A percentile compares a stretch with the other conserved stretches of the same genome.
These are phyloP conservation scores for Jacaranda copaia DNA, from an alignment of 257 asterid genomes.

Conservation along the genomic window DNA sequence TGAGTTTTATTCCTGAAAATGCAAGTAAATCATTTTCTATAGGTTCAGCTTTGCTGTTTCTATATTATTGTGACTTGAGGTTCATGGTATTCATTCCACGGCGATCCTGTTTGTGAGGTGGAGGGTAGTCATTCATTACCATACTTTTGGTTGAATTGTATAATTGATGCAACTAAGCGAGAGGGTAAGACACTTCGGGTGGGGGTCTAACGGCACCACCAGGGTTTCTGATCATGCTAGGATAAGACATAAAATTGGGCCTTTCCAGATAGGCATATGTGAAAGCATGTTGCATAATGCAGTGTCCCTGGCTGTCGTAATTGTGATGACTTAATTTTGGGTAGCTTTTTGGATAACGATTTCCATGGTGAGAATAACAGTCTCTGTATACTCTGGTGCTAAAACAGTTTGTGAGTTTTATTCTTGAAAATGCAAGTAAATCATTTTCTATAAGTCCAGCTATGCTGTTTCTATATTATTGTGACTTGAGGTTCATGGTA, in stretches of 20 bases:
- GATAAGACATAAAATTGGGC: neutral
- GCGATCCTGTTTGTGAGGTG: neutral
- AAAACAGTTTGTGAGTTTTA: neutral
- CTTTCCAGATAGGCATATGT: neutral
- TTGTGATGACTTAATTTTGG: neutral
- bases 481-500: neutral
- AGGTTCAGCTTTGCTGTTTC: neutral
- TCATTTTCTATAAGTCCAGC: neutral
- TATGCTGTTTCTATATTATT: neutral
- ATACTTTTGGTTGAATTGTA: conserved; percentile 13
- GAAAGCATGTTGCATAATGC: neutral
- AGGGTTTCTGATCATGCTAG: conserved; percentile 12
- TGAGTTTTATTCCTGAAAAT: conserved; percentile 6
- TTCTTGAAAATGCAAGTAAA: neutral
- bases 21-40: neutral
- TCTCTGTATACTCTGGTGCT: neutral
- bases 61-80: neutral
- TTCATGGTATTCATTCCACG: neutral
- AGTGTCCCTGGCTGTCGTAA: neutral
- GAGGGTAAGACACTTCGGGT: neutral
- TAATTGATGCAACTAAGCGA: neutral
- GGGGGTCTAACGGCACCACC: neutral
- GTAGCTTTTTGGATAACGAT: conserved; percentile 5
- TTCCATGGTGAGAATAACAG: conserved; percentile 18
- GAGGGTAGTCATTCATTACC: conserved; percentile 6